Evolutionary conservation across 2,329 filamentous ascomycete genomes (phyloP).

Genomic region (Macrophomina tecta): DNA sequence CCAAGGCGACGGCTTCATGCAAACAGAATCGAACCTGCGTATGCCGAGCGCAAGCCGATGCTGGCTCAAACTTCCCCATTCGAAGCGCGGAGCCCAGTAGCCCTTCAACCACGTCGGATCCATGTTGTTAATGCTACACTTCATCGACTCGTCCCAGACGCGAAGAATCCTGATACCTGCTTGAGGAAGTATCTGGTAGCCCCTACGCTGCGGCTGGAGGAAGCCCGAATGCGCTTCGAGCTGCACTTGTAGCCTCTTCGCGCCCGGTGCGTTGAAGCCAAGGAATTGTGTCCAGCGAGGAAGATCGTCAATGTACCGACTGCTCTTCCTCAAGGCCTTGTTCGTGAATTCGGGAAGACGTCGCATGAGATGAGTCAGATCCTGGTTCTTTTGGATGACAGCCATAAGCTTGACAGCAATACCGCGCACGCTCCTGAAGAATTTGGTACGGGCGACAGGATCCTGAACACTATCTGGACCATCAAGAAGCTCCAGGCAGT

Average conservation of each 20-base stretch:
- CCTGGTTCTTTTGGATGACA: not conserved
- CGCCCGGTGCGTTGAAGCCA: not conserved
- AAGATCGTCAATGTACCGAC: not conserved
- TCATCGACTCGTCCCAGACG: not conserved
- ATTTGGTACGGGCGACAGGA: not conserved
- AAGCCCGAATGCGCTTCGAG: not conserved
- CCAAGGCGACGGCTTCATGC: not conserved
- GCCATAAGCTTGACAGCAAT: not conserved
- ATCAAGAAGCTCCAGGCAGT: constrained; percentile 5
- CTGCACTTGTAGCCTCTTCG: not conserved
- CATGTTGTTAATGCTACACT: not conserved
- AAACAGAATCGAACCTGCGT: constrained; percentile 3
- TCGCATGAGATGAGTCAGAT: not conserved
- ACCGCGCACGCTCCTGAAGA: not conserved
- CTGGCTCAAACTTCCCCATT: constrained; percentile 8
- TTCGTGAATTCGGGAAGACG: not conserved
- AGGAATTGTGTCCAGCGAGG: constrained; percentile 16
- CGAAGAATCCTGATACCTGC: not conserved
- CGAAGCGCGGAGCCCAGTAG: not conserved
- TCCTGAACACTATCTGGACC: not conserved
- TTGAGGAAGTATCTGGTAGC: not conserved
- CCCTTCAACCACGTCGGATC: not conserved
- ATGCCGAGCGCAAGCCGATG: constrained; percentile 14
- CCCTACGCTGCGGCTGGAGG: not conserved
- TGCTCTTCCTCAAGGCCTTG: not conserved